phyloP scores from a whole-genome alignment of 106 monocot species.

The Gastrodia elata region DNA sequence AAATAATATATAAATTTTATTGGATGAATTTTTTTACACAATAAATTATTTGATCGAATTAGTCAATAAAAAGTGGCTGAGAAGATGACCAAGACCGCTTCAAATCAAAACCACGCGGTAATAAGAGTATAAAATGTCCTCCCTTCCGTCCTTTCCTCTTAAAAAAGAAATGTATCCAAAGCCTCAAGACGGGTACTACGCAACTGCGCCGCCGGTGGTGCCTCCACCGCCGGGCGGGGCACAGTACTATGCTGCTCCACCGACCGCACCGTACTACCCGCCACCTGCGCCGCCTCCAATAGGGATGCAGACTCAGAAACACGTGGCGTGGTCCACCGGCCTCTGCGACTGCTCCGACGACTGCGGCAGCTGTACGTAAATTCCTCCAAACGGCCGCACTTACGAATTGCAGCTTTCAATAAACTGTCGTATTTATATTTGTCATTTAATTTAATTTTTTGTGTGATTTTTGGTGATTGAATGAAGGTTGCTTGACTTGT shows the following conservation, averaged over 20 bases:
- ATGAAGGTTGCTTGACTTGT: conserved; percentile 17
- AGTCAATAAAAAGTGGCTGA: not conserved
- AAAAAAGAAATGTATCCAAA: conserved; percentile 1
- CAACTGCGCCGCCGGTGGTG: conserved; percentile 3
- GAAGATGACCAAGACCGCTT: not conserved
- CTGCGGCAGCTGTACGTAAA: conserved; percentile 24
- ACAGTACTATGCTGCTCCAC: not conserved
- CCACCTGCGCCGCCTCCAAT: not conserved
- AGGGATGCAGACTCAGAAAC: not conserved
- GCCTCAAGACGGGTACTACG: not conserved
- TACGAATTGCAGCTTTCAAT: not conserved
- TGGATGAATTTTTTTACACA: no score
- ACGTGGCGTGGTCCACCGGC: conserved; percentile 22
- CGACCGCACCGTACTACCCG: not conserved
- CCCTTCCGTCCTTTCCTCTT: not conserved
- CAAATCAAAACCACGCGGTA: not conserved
- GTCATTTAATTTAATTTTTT: not conserved
- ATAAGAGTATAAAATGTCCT: not conserved
- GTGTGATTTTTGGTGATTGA: not conserved
- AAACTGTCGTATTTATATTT: not conserved
- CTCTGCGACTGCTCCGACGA: conserved; percentile 40
- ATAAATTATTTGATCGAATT: no score
- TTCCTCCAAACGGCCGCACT: not conserved
- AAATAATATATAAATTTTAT: no score
- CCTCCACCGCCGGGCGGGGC: not conserved